Conservation (phyloP, 306 rosid genomes). For the Cucurbita argyrosperma region DNA sequence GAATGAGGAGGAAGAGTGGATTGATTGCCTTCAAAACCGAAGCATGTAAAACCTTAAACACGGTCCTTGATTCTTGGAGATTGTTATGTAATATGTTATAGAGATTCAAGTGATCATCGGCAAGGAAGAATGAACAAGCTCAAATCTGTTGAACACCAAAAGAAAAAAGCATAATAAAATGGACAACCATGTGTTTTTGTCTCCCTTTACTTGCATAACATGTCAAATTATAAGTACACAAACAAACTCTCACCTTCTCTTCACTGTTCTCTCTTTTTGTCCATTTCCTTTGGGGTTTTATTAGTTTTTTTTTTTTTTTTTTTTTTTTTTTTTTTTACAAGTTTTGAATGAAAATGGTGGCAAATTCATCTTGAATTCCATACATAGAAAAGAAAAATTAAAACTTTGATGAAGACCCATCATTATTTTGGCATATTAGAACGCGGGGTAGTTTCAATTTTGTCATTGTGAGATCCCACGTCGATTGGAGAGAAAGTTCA, state of each 20-base stretch:
- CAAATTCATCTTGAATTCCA: no score
- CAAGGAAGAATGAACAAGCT: not conserved
- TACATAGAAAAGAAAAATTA: no score
- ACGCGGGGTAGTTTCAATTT: not conserved
- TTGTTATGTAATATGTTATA: not conserved
- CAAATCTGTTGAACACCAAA: not conserved
- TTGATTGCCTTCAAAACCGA: not conserved
- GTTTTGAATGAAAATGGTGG: no score
- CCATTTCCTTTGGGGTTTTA: not conserved
- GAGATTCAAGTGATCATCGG: not conserved
- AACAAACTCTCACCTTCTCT: not conserved
- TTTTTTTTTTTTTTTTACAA: no score
- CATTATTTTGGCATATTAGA: not conserved
- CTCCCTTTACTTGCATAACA: not conserved
- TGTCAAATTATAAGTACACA: not conserved
- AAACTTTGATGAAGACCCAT: not conserved
- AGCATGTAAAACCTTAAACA: not conserved
- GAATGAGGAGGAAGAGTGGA: no score
- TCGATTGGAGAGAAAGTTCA: no score
- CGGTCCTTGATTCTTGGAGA: not conserved
- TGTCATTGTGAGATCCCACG: no score
- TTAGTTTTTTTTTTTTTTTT: no score
- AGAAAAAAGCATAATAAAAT: not conserved
- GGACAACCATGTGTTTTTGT: conserved; percentile 6
- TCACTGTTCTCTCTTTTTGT: not conserved